These are phyloP conservation scores for Moniliella sp. DNA, from an alignment of 1,284 basidiomycete genomes.

Conservation along the genomic window DNA sequence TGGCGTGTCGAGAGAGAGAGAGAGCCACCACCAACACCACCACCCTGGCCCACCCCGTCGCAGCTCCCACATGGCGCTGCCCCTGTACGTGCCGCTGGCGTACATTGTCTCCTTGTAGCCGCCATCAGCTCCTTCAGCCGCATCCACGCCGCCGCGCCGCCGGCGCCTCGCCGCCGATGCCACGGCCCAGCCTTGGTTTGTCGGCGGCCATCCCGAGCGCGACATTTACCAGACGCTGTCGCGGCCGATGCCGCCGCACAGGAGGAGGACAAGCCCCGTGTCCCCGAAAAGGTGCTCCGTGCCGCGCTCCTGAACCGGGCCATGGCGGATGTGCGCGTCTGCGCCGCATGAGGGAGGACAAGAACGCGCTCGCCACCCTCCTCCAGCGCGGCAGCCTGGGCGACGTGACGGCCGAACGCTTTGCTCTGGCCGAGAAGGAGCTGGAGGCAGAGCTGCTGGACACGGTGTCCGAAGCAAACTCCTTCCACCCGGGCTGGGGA, in stretches of 20 bases:
- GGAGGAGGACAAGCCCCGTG: no score
- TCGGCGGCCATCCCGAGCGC: constrained; percentile 20
- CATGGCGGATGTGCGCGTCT: constrained; percentile 68
- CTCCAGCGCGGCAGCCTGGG: constrained; percentile 80
- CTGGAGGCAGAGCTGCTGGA: constrained; percentile 85
- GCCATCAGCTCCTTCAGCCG: constrained; percentile 67
- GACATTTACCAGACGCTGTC: constrained; percentile 49
- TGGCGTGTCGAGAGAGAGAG: no score
- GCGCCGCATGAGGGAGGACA: constrained; percentile 74
- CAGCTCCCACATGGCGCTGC: constrained; percentile 72
- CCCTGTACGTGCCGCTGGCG: constrained; percentile 55
- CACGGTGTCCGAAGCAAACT: constrained; percentile 80
- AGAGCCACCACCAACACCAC: no score
- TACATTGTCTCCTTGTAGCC: constrained; percentile 70
- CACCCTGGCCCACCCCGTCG: no score
- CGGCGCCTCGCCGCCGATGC: constrained; percentile 6
- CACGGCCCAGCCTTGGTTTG: constrained; percentile 17
- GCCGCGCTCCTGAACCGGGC: constrained; percentile 71
- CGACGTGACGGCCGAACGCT: constrained; percentile 79
- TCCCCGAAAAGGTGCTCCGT: constrained; percentile 24
- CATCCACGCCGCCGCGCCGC: constrained; percentile 53
- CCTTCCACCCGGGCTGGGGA: constrained; percentile 82
- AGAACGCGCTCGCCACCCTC: constrained; percentile 64
- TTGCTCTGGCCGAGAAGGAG: constrained; percentile 81
- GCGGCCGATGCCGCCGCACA: no score